Conservation (phyloP, 2,329 filamentous ascomycete genomes). For the Pseudogymnoascus sp. region DNA sequence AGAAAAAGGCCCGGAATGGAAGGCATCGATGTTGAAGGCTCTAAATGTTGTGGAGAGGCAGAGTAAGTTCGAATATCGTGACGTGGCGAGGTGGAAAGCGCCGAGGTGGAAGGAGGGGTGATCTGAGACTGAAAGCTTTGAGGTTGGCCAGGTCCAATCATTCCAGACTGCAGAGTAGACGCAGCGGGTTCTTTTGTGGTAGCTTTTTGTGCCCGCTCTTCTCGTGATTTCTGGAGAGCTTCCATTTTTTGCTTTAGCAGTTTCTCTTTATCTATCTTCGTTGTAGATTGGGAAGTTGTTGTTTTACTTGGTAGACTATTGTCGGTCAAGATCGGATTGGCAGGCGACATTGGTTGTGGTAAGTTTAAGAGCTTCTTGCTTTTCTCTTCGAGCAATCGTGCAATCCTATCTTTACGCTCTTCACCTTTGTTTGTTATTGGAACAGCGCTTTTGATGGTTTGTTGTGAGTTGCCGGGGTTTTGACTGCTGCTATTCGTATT, state of each 20-base stretch:
- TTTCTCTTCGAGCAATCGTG: conserved; percentile 67
- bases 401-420: conserved; percentile 69
- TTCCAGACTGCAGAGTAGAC: neutral
- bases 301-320: conserved; percentile 11
- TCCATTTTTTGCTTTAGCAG: conserved; percentile 72
- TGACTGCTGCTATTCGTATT: neutral
- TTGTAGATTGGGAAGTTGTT: conserved; percentile 1
- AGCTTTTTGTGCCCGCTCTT: conserved; percentile 35
- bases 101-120: neutral
- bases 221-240: conserved; percentile 55
- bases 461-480: neutral
- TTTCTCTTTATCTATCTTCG: conserved; percentile 61
- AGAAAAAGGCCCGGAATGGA: conserved; percentile 34
- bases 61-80: conserved; percentile 9
- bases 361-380: conserved; percentile 41
- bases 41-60: conserved; percentile 11
- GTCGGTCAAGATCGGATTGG: conserved; percentile 14
- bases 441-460: neutral
- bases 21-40: conserved; percentile 11
- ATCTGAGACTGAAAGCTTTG: neutral
- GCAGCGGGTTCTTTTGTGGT: conserved; percentile 25
- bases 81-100: neutral
- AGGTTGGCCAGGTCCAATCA: neutral
- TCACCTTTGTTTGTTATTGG: conserved; percentile 34
- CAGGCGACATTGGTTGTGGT: neutral